Percentiles rank a stretch among this genome's conserved stretches.
phyloP scores from a whole-genome alignment of 148 eudicot species.

The Suaeda aralocaspica region DNA sequence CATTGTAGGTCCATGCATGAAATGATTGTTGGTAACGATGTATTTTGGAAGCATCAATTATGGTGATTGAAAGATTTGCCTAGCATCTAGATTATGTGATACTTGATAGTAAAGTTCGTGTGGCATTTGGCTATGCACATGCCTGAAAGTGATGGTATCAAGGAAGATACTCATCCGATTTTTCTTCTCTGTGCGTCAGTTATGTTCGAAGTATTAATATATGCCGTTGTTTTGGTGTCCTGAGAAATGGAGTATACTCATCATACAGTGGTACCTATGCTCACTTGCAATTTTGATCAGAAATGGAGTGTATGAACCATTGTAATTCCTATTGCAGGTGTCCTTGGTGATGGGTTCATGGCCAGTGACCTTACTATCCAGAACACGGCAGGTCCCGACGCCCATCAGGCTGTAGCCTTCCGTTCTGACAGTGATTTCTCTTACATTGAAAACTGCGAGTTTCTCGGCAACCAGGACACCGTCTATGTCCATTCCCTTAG shows the following conservation, averaged over 20 bases:
- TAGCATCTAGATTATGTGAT: neutral
- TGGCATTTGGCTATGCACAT: neutral
- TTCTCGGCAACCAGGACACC: conserved; percentile 36
- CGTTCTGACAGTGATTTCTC: conserved; percentile 35
- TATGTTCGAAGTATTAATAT: no score
- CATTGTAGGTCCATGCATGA: conserved; percentile 1
- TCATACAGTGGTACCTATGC: no score
- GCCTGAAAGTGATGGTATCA: neutral
- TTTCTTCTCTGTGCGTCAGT: no score
- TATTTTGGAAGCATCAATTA: neutral
- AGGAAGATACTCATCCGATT: no score
- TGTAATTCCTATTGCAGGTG: conserved; percentile 21
- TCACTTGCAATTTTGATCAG: neutral
- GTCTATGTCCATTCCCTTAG: conserved; percentile 33
- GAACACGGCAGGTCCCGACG: conserved; percentile 41
- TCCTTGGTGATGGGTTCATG: conserved; percentile 37
- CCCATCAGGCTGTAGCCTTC: conserved; percentile 40
- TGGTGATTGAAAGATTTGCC: neutral
- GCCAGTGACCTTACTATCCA: conserved; percentile 30
- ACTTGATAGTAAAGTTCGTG: neutral
- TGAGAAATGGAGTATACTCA: no score
- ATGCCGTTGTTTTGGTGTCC: no score
- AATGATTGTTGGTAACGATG: neutral
- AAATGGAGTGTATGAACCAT: neutral
- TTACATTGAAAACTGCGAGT: conserved; percentile 30